Evolutionary conservation across 805 yeast species (phyloP), one percentile per base, ranked within the genome.

Genomic region (Wickerhamomyces chambardii): DNA sequence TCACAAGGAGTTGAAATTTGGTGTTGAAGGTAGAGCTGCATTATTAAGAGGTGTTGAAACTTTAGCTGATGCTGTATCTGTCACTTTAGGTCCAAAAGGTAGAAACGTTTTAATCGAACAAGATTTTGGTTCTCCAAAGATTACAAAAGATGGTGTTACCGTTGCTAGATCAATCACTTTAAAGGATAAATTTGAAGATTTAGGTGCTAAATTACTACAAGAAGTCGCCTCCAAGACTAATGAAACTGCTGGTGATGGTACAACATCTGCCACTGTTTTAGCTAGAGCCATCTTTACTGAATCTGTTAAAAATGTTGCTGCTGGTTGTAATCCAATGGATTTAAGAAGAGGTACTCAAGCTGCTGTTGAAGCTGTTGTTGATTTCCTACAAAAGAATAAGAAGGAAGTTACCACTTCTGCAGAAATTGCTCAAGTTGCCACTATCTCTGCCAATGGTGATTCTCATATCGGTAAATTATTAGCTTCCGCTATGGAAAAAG

Each of bases 241-340:
- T 63, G 96, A 90, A 63, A 74, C 83, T 50, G 97, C 97, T 42
- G 98, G 98, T 66, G 98, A 90, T 55, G 98, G 98, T 64, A 90
- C 98, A 45, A 90, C 98, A 28, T 82, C 95, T 31, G 97, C 97
- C 50, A 92, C 97, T 33, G 95, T 90, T 36, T 72, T 90, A 50
- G 97, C 97, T 48, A 84, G 95, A 63, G 82, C 95, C 39, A 90
- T 90, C 50, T 85, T 90, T 69, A 80, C 95, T 41, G 97, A 92
- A 65, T 76, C 94, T 22, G 95, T 90, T 42, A 87, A 86, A 73
- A 86, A 86, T 55, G 98, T 92, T 31, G 97, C 97, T 42, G 96
- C 97, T 38, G 98, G 98, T 42, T 89, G 96, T 66, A 92, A 90
- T 70, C 97, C 98, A 51, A 89, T 87, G 92, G 97, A 90, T 55